Evolutionary conservation across 176 grass and related monocot species (phyloP).

Genomic region (Phoenix dactylifera): DNA sequence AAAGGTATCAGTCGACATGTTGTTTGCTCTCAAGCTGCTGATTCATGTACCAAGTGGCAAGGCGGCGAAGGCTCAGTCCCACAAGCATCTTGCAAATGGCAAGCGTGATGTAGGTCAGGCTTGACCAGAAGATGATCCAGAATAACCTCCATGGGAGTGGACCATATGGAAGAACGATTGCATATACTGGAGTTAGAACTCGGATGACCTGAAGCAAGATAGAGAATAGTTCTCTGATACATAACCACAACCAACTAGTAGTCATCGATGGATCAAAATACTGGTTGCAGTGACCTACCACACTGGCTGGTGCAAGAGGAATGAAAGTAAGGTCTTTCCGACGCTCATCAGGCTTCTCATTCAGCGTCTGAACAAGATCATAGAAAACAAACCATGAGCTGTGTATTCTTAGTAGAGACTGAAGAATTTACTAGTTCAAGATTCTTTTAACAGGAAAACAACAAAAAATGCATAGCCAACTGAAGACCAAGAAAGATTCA

Average conservation of each 20-base stretch:
- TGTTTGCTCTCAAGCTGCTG: slow-evolving; percentile 67
- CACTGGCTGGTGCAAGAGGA: slow-evolving; percentile 89
- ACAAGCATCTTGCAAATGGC: slow-evolving; percentile 88
- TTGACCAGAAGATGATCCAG: slow-evolving; percentile 76
- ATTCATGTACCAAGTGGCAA: slow-evolving; percentile 88
- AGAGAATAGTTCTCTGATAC: slow-evolving; percentile 4
- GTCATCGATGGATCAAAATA: slow-evolving; percentile 10
- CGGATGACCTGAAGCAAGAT: slow-evolving; percentile 61
- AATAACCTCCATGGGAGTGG: slow-evolving; percentile 65
- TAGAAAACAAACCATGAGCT: not conserved
- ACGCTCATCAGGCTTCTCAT: slow-evolving; percentile 76
- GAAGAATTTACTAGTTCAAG: too few species aligned
- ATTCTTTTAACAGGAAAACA: too few species aligned
- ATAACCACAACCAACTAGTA: slow-evolving; percentile 12
- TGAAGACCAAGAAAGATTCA: too few species aligned
- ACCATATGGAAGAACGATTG: slow-evolving; percentile 57
- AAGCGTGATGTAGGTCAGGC: slow-evolving; percentile 76
- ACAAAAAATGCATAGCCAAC: too few species aligned
- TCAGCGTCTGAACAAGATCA: slow-evolving; percentile 55
- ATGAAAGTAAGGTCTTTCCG: slow-evolving; percentile 92
- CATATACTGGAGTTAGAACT: slow-evolving; percentile 83
- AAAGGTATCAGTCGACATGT: slow-evolving; percentile 55
- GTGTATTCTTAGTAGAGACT: too few species aligned
- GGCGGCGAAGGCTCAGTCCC: slow-evolving; percentile 51
- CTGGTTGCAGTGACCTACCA: slow-evolving; percentile 31